phyloP scores from a whole-genome alignment of 148 eudicot genomes.

The Chenopodium suecicum region DNA sequence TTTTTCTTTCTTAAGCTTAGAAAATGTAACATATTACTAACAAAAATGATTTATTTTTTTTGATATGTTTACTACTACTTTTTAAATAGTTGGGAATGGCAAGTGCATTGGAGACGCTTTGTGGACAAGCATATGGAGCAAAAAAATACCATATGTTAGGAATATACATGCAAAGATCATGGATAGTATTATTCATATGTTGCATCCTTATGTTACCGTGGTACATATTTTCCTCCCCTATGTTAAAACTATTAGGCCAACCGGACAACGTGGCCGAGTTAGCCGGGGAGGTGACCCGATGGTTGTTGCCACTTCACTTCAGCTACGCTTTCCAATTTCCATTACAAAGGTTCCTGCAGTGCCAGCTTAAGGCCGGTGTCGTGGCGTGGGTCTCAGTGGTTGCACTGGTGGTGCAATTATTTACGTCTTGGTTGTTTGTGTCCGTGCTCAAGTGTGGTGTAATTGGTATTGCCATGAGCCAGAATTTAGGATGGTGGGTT shows the following conservation, averaged over 20 bases:
- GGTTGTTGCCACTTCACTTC: conserved; percentile 53
- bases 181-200: conserved; percentile 43
- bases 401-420: conserved; percentile 31
- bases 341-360: conserved; percentile 48
- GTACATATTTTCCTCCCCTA: conserved; percentile 40
- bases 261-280: conserved; percentile 44
- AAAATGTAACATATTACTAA: too few species aligned
- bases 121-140: conserved; percentile 62
- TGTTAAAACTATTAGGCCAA: conserved; percentile 46
- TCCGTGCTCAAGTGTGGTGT: conserved; percentile 33
- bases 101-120: conserved; percentile 56
- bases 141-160: conserved; percentile 59
- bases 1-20: too few species aligned
- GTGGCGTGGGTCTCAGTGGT: conserved; percentile 44
- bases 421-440: conserved; percentile 43
- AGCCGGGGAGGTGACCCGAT: conserved; percentile 30
- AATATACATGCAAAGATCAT: conserved; percentile 53
- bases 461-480: conserved; percentile 32
- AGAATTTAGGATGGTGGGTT: conserved; percentile 50
- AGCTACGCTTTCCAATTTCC: conserved; percentile 54
- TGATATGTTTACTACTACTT: too few species aligned
- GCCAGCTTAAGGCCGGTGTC: conserved; percentile 44
- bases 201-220: conserved; percentile 38
- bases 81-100: conserved; percentile 52
- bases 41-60: background rate